Evolutionary conservation across 2,329 filamentous ascomycete genomes (phyloP), one percentile per base, ranked within the genome.

Genomic region (Drechslerella coelobrocha): DNA sequence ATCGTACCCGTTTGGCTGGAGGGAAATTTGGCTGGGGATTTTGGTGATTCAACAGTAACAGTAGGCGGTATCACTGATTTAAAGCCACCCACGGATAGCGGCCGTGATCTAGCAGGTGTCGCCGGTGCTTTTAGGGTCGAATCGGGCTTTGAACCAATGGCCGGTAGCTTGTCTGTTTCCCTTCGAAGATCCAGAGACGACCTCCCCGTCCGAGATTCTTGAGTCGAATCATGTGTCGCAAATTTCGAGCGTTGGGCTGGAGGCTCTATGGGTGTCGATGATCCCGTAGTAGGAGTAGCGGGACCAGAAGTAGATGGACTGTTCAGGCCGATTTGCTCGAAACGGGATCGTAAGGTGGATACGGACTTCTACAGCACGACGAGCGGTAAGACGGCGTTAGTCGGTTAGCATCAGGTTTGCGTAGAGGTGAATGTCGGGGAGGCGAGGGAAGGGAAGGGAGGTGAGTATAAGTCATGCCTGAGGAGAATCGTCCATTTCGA

Each of bases 311-410:
- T 77, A 77, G 68, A 19, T 75, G 74, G 65, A 84, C 82, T 81
- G 34, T 60, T 71, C 27, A 71, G 56, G 5, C 6, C 41, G 52
- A 93, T 86, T 77, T 88, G 91, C 81, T 94, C 90, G 78, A 93
- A 94, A 75, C 89, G 88, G 73, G 89, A 90, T 72, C 88, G 85
- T 71, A 94, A 82, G 55, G 90, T 92, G 55, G 90, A 94, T 54
- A 94, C 90, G 24, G 91, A 89, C 81, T 88, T 90, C 66, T 71
- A 21, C 19, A 45, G 55, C n/a, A n/a, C n/a, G n/a, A n/a, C n/a
- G 12, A 31, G 29, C 10, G 23, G n/a, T 5, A 17, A 41, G 12
- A 23, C 8, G n/a, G 10, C 4, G 9, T 45, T 12, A 31, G n/a
- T 4, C 14, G 10, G 56, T 60, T 39, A 60, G 56, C 34, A 56